Percentiles rank a stretch among this genome's conserved stretches.
Conservation (phyloP, 768 basidiomycete genomes). For the Boletus tomentosulus region DNA sequence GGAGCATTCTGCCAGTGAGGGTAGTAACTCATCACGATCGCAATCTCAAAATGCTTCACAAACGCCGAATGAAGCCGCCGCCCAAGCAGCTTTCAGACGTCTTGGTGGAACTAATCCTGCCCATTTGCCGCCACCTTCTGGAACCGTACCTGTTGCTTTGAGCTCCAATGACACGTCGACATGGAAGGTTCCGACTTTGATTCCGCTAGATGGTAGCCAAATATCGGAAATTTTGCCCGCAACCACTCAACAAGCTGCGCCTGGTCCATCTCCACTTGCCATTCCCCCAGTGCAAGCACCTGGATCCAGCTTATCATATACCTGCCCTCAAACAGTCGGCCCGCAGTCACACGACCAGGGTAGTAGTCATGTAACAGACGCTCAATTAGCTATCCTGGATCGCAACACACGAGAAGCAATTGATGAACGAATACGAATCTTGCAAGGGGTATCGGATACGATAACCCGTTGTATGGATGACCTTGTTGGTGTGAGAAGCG, state of each 20-base stretch:
- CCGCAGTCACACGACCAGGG: conserved; percentile 35
- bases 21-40: conserved; percentile 3
- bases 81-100: conserved; percentile 62
- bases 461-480: conserved; percentile 78
- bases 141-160: conserved; percentile 5
- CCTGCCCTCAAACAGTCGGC: neutral
- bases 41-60: conserved; percentile 10
- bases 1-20: conserved; percentile 8
- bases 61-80: conserved; percentile 53
- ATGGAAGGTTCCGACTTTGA: conserved; percentile 25
- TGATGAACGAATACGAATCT: conserved; percentile 73
- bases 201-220: conserved; percentile 20
- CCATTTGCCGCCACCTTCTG: conserved; percentile 1
- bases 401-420: conserved; percentile 72
- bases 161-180: conserved; percentile 7
- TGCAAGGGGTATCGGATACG: conserved; percentile 73
- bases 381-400: conserved; percentile 65
- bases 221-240: neutral
- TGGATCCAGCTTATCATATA: neutral
- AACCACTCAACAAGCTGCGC: neutral
- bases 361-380: conserved; percentile 31
- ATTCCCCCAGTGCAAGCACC: neutral
- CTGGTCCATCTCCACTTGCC: conserved; percentile 8
- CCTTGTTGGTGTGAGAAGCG: conserved; percentile 68
- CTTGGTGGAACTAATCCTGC: conserved; percentile 23